Base-by-base conservation (phyloP, 345 rosid genomes). In the Gossypium australe region DNA sequence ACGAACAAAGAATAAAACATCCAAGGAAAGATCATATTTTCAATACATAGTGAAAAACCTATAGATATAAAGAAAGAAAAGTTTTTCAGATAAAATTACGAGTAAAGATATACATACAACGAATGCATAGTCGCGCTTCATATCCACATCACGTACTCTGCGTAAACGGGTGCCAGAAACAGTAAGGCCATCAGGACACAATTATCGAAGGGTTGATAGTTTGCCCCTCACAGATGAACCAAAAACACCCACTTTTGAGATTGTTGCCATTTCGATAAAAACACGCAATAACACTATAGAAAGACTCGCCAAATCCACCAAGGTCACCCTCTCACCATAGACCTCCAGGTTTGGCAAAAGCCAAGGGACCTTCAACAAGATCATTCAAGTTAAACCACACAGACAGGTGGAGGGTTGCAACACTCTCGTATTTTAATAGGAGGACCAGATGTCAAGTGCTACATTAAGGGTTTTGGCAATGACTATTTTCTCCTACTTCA, bases 301-400 rank as follows among this genome's bases (percentile, higher is more conserved):
- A 89, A 89, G 88, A 87, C 86, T 87, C 84, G 92, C 97, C 97
- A 89, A 84, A 84, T 86, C 93, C 93, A 89, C 86, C 97, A 88
- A 84, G 84, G 97, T 57, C 88, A 89, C 85, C 90, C 87, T 81
- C 92, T 86, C 91, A 91, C 93, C 90, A 89, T 76, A 85, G 97
- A 86, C 86, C 91, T 86, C 91, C 94, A 85, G 93, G 89, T 86
- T 83, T 82, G 88, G 91, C 86, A 83, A 86, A 83, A 82, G 85
- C 88, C 94, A 87, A 86, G 87, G 88, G 88, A 89, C 97, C 94
- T 91, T 91, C 97, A 91, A 91, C 90, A 91, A 91, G 94, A 89
- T 91, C 89, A 89, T 90, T 86, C 89, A 80, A 77, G 94, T 91
- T 86, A 91, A 88, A 86, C 84, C 85, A 81, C 73, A 73, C 76